phyloP scores from a whole-genome alignment of 176 grass and related monocot genomes.

The Raddia guianensis region DNA sequence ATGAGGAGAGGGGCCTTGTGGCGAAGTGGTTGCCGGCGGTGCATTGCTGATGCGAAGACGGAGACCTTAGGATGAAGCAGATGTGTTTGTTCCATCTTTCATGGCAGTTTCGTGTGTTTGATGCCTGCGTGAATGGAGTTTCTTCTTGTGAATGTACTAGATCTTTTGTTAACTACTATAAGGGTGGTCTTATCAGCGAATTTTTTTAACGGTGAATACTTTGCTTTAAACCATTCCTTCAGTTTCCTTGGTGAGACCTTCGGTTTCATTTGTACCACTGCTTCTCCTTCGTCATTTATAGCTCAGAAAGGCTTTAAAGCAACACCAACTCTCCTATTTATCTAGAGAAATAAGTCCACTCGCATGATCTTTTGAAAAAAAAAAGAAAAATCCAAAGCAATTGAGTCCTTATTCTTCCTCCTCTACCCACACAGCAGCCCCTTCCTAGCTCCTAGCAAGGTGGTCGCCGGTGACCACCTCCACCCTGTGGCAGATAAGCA shows the following conservation, averaged over 20 bases:
- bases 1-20: conserved; percentile 28
- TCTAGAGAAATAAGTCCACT: too few relatives aligned
- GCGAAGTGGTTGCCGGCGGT: not conserved
- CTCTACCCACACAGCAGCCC: too few relatives aligned
- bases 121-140: not conserved
- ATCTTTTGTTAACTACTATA: not conserved
- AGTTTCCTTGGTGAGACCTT: not conserved
- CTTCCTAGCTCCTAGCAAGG: too few relatives aligned
- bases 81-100: not conserved
- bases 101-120: not conserved
- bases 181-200: not conserved
- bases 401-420: too few relatives aligned
- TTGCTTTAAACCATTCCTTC: conserved; percentile 1
- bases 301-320: too few relatives aligned
- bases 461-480: too few relatives aligned
- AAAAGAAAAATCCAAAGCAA: too few relatives aligned
- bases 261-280: too few relatives aligned
- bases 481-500: not conserved
- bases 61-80: not conserved
- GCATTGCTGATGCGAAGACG: not conserved
- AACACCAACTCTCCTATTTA: too few relatives aligned
- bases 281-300: too few relatives aligned
- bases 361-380: too few relatives aligned
- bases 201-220: not conserved
- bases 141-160: not conserved